Evolutionary conservation across 2,329 filamentous ascomycete genomes (phyloP), one percentile per base, ranked within the genome.

Genomic region (Curvularia hawaiiensis): DNA sequence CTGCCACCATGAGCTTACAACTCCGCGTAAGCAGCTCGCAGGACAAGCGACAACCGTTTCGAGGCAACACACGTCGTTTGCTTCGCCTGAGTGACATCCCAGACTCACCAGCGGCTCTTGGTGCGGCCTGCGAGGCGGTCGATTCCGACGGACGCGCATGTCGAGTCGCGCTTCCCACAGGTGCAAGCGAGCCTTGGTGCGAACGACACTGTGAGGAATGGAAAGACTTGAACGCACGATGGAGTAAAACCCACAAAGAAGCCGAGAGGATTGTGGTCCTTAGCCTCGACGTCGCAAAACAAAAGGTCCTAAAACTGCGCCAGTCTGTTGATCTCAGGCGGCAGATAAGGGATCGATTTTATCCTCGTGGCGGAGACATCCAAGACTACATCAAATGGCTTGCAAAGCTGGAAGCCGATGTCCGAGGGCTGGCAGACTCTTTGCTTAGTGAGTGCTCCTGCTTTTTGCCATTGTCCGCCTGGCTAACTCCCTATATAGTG

Each of bases 351-450:
- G 65, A 69, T 11, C 58, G 65, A 12, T 70, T 71, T 39, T 66
- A 71, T 28, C 54, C 65, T 10, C 53, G 66, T 9, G 70, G 70
- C 1, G 66, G 62, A 7, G 65, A 68, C 14, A 62, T 59, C 6
- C 54, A 62, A 3, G 62, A 68, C 12, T 71, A 64, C 55, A 71
- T 65, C 24, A 62, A 62, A 22, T 72, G 69, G 69, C 53, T 72
- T 16, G 44, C 44, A 5, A 66, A 59, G 26, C 16, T 72, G n/a
- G 69, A 72, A 40, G 55, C 22, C 5, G 66, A 70, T 22, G 57
- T 67, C 2, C 35, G 64, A 18, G 46, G 40, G 5, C 56, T 71
- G 2, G 69, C 69, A 12, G 67, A 72, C 48, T 39, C 60, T 3
- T 56, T 71, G 6, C 43, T 72, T 5, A 70, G 69, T 72, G 62